These are phyloP conservation scores for Arthrinium puccinioides DNA, from an alignment of 2,329 filamentous ascomycete genomes.

Conservation along the genomic window DNA sequence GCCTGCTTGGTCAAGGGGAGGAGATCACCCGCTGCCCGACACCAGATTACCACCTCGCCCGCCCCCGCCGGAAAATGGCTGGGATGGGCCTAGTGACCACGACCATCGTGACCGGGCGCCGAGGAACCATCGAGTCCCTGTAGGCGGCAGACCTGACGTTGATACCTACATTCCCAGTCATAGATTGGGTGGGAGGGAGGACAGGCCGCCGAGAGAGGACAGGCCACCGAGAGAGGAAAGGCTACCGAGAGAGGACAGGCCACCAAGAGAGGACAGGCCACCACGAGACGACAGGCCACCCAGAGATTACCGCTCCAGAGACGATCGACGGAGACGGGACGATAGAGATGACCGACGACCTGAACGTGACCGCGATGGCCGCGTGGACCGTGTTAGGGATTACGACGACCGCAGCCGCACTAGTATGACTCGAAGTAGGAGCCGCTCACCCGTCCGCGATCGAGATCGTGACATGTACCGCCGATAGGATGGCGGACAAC, in stretches of 20 bases:
- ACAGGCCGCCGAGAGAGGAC: conserved; percentile 18
- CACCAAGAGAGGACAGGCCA: conserved; percentile 20
- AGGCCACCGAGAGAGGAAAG: conserved; percentile 21
- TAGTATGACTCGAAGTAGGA: conserved; percentile 36
- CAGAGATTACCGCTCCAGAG: conserved; percentile 22
- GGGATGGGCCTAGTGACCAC: conserved; percentile 26
- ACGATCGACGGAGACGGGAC: conserved; percentile 26
- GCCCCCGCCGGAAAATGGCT: conserved; percentile 34
- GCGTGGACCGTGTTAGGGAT: conserved; percentile 15
- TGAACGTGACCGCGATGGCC: conserved; percentile 28
- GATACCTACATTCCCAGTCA: conserved; percentile 47
- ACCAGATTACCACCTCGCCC: conserved; percentile 41
- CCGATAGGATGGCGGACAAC: conserved; percentile 27
- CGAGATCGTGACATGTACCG: conserved; percentile 43
- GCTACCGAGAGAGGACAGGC: conserved; percentile 28
- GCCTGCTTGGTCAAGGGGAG: conserved; percentile 50
- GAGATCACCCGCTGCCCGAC: conserved; percentile 25
- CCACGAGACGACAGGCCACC: conserved; percentile 21
- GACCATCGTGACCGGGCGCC: conserved; percentile 8
- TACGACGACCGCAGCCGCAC: conserved; percentile 27
- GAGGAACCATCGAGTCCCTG: neutral
- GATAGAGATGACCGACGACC: conserved; percentile 29
- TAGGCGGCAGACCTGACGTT: conserved; percentile 25
- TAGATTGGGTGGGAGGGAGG: conserved; percentile 23
- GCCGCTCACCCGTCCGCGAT: conserved; percentile 36